Evolutionary conservation across 2,329 filamentous ascomycete genomes (phyloP), one percentile per base, ranked within the genome.

Genomic region (Talaromyces atroroseus): DNA sequence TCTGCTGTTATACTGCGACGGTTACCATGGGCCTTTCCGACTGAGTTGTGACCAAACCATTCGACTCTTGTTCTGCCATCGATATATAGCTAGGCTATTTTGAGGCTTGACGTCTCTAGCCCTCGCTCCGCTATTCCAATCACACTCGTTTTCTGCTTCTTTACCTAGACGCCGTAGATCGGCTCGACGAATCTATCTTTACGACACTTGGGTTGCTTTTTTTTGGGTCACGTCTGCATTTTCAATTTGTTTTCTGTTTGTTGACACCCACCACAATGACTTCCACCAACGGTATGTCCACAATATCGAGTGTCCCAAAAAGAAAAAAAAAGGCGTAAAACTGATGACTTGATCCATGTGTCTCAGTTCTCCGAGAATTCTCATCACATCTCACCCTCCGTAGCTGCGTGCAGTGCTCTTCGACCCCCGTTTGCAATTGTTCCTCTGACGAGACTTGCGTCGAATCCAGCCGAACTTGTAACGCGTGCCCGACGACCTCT

Each of bases 341-440:
- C 45, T 38, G 36, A 32, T 34, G 12, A 18, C 50, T 45, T 23
- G 3, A 5, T 40, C 45, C 59, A 34, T 34, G 3, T 14, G 12
- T n/a, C 23, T 10, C 20, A 56, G 52, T 45, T 23, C 38, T 54
- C 24, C 18, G 48, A 40, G 65, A 58, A 32, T 52, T 67, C 23
- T 60, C 58, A 52, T 58, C 60, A 45, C 64, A 61, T 51, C 65
- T 69, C 44, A 51, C 68, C 59, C 68, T 68, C 44, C 65, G 69
- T 61, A 65, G 67, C 49, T 88, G 86, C 68, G 75, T 85, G 50
- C 66, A 77, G 63, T 88, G 86, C 68, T 62, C 71, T 8, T 65
- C 67, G 38, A 72, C 76, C 7, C 84, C 84, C 3, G 72, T 77
- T 21, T 88, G 86, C 68, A 83, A 83, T n/a, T 89, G 86, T 67